Evolutionary conservation across 306 rosid species (phyloP), one percentile per base, ranked within the genome.

Genomic region (Elaeagnus macrophylla): DNA sequence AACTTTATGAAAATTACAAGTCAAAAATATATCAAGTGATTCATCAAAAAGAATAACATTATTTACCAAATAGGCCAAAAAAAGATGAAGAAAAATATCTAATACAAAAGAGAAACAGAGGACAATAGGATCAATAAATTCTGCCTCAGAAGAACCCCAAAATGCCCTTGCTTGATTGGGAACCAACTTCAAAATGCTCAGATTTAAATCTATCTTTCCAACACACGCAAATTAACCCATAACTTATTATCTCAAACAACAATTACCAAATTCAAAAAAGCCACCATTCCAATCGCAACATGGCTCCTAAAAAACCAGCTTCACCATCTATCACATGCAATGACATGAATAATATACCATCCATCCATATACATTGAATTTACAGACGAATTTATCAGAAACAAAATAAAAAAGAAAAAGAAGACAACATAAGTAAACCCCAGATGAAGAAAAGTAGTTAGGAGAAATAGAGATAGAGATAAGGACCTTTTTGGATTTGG

Each of bases 311-410:
- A 50, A 43, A 57, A 45, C 56, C 61, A 25, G 56, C 32, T 25
- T 5, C 32, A 25, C 32, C 32, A 25, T 25, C 64, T 72, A 18
- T 37, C 43, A 69, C 72, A 57, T 57, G 61, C 74, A 59, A 69
- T 19, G 58, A 53, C 51, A 63, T 16, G n/a, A 51, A 15, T 51
- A 64, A 2, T 25, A 25, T 25, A 25, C 4, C 32, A 55, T 56
- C 67, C 69, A 64, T 67, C 20, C 32, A 42, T 51, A 16, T 52
- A 61, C 61, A 42, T 66, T 20, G 12, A 41, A 56, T 44, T 51
- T 17, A 45, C 17, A 60, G 59, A 53, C 16, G 32, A 48, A 47
- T 39, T 42, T 42, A 46, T 39, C 10, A 10, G 46, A 1, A 41
- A 1, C 2, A 7, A 41, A 54, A 32, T 37, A 39, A 9, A 25